A percentile compares a stretch with the other conserved stretches of the same genome.
Conservation (phyloP, 1,284 basidiomycete genomes). For the Moesziomyces aphidis region DNA sequence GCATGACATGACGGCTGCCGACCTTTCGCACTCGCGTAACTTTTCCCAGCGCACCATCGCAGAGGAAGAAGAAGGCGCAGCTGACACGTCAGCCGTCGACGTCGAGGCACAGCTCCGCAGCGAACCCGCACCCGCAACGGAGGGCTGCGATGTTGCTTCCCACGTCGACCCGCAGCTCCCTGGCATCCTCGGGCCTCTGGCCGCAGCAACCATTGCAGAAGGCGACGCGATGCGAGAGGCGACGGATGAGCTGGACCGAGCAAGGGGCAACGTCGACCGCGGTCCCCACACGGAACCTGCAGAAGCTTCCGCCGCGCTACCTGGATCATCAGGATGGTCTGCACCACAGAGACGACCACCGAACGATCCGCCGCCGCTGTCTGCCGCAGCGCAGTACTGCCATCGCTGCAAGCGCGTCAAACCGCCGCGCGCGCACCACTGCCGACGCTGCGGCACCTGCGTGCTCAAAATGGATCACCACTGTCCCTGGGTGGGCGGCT, state of each 20-base stretch:
- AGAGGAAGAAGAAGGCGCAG: slow-evolving; percentile 7
- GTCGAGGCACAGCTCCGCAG: slow-evolving; percentile 11
- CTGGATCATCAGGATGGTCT: slow-evolving; percentile 10
- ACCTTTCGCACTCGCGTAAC: slow-evolving; percentile 14
- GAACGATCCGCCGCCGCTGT: slow-evolving; percentile 36
- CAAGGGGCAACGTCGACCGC: background rate
- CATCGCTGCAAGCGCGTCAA: slow-evolving; percentile 72
- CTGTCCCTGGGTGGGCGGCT: slow-evolving; percentile 78
- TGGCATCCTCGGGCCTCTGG: slow-evolving; percentile 21
- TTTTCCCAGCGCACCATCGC: slow-evolving; percentile 7
- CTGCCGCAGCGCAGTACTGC: slow-evolving; percentile 56
- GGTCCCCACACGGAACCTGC: background rate
- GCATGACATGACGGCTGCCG: slow-evolving; percentile 2
- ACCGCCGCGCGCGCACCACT: slow-evolving; percentile 80
- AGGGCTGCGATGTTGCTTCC: slow-evolving; percentile 2
- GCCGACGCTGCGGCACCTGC: slow-evolving; percentile 78
- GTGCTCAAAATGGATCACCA: slow-evolving; percentile 82
- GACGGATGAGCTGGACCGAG: background rate
- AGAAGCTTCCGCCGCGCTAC: background rate
- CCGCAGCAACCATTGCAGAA: slow-evolving; percentile 14
- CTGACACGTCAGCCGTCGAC: slow-evolving; percentile 8
- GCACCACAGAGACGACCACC: slow-evolving; percentile 21
- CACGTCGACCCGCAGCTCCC: slow-evolving; percentile 23
- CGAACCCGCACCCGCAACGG: background rate
- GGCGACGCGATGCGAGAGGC: slow-evolving; percentile 13